Evolutionary conservation across 139 green algal species (phyloP).

Genomic region (Chlorella sp.): DNA sequence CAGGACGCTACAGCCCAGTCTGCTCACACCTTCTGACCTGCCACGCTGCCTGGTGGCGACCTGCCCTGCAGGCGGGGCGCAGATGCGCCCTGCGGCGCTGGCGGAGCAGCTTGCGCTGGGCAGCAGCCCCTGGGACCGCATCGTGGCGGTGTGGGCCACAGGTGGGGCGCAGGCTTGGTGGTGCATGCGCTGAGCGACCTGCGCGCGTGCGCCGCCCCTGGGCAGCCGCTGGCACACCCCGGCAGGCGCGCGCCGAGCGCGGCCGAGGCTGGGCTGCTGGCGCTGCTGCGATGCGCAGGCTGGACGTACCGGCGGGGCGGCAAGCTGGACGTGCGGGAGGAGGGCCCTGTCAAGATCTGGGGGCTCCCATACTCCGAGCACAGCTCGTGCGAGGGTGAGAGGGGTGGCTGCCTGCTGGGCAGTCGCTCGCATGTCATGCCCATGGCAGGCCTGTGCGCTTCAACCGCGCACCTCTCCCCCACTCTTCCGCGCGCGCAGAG

Average conservation of each 20-base stretch:
- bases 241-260: not conserved
- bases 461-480: no score
- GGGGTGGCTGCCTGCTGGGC: no score
- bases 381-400: conserved; percentile 9
- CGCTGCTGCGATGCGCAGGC: conserved; percentile 50
- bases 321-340: conserved; percentile 28
- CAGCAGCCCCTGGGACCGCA: conserved; percentile 31
- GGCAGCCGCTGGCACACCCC: not conserved
- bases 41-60: not conserved
- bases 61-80: conserved; percentile 33
- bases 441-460: no score
- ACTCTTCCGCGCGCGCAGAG: no score
- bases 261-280: no score
- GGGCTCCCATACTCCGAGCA: conserved; percentile 68
- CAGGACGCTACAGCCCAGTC: no score
- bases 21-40: not conserved
- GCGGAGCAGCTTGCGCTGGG: conserved; percentile 15
- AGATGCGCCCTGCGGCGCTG: conserved; percentile 43
- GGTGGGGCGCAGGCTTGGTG: conserved; percentile 24
- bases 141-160: conserved; percentile 68
- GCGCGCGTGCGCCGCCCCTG: not conserved
- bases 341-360: conserved; percentile 49
- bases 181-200: not conserved
- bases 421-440: no score
- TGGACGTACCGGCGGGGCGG: conserved; percentile 55